phyloP scores from a whole-genome alignment of 306 rosid genomes.

The Carpinus viminea region DNA sequence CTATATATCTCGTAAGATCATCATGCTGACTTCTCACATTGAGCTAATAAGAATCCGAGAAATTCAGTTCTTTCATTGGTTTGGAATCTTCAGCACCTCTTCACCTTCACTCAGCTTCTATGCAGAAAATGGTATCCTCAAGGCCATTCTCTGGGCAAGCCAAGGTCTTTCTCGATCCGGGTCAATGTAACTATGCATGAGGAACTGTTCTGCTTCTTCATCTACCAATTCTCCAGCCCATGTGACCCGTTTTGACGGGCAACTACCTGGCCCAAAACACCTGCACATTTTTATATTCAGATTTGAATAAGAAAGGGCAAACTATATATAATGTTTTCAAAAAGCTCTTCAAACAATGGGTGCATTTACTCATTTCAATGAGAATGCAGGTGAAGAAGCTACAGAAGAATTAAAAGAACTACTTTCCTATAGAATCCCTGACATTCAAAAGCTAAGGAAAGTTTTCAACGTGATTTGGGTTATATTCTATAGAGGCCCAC shows the following conservation, averaged over 20 bases:
- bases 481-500: background rate
- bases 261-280: constrained; percentile 78
- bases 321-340: background rate
- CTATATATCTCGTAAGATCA: background rate
- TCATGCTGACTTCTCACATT: constrained; percentile 7
- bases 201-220: constrained; percentile 72
- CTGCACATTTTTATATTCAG: constrained; percentile 33
- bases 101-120: constrained; percentile 27
- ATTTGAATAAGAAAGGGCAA: background rate
- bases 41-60: background rate
- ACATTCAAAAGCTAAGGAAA: background rate
- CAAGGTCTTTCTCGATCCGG: constrained; percentile 71
- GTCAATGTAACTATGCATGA: constrained; percentile 65
- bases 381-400: background rate
- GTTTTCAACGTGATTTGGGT: background rate
- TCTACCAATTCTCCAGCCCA: constrained; percentile 67
- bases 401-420: background rate
- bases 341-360: background rate
- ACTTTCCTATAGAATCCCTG: background rate
- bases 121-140: constrained; percentile 72
- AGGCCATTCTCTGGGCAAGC: constrained; percentile 83
- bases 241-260: constrained; percentile 55
- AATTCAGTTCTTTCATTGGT: background rate
- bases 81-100: constrained; percentile 11
- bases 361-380: background rate